These are phyloP conservation scores for Calocera cornea DNA, from an alignment of 768 basidiomycete genomes.

Conservation along the genomic window DNA sequence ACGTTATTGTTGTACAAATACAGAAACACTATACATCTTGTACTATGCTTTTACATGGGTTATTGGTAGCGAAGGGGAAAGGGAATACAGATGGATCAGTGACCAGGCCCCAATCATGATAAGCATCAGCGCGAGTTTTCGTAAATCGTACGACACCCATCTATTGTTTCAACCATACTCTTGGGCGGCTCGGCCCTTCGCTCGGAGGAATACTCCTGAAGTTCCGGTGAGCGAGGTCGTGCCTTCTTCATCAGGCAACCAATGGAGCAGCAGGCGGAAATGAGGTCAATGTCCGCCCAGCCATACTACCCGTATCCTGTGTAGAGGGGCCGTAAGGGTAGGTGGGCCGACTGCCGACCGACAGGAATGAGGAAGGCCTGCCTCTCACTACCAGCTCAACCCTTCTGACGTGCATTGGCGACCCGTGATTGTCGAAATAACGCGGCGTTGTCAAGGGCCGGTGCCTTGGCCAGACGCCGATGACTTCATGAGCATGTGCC, in stretches of 20 bases:
- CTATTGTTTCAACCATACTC: not conserved
- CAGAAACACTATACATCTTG: not conserved
- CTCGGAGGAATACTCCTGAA: not conserved
- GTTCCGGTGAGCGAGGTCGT: not conserved
- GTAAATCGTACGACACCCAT: not conserved
- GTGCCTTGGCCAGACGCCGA: not conserved
- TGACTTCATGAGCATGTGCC: constrained; percentile 2
- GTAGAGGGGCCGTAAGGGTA: too few relatives aligned
- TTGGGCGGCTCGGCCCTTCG: not conserved
- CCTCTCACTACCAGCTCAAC: too few relatives aligned
- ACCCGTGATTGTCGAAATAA: not conserved
- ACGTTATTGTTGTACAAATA: constrained; percentile 1
- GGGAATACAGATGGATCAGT: too few relatives aligned
- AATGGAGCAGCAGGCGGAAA: too few relatives aligned
- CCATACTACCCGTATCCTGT: too few relatives aligned
- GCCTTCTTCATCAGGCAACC: not conserved
- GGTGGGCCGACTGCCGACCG: too few relatives aligned
- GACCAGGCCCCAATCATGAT: not conserved
- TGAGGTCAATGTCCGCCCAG: too few relatives aligned
- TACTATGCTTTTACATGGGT: not conserved
- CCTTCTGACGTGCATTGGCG: too few relatives aligned
- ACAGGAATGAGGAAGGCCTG: too few relatives aligned
- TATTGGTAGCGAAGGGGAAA: not conserved
- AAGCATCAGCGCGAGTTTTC: not conserved
- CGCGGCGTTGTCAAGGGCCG: not conserved